phyloP scores from a whole-genome alignment of 1,139 yeast species.

The Groenewaldozyma auringiensis region DNA sequence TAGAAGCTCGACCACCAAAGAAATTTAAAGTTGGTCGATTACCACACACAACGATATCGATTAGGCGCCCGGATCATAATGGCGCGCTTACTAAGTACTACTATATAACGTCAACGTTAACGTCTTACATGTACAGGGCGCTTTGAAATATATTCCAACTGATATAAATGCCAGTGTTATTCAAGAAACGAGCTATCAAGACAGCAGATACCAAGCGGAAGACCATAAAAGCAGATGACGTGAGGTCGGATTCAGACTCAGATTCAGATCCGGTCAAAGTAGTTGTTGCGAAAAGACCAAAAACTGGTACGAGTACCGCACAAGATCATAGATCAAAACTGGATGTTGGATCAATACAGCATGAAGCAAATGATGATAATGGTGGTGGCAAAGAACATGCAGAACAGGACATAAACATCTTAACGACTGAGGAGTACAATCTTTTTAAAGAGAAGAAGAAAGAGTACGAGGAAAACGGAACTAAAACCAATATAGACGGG shows the following conservation, averaged over 20 bases:
- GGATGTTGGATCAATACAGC: not conserved
- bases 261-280: slow-evolving; percentile 4
- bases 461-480: slow-evolving; percentile 2
- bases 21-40: slow-evolving; percentile 16
- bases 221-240: not conserved
- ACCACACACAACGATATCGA: too few species aligned
- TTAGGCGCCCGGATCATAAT: too few species aligned
- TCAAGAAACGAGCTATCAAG: slow-evolving; percentile 21
- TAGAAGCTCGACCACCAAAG: slow-evolving; percentile 5
- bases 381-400: not conserved
- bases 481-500: slow-evolving; percentile 18
- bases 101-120: not conserved
- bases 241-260: slow-evolving; percentile 1
- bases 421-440: slow-evolving; percentile 6
- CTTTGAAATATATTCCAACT: too few species aligned
- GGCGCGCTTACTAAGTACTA: too few species aligned
- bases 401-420: not conserved
- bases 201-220: not conserved
- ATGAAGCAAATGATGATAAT: slow-evolving; percentile 12
- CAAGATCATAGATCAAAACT: not conserved
- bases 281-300: slow-evolving; percentile 1
- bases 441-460: slow-evolving; percentile 3
- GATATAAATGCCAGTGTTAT: slow-evolving; percentile 40
- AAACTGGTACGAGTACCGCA: not conserved
- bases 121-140: too few species aligned